Base-by-base conservation (phyloP, 202 grass and related monocot species). In the Zoysia matrella region DNA sequence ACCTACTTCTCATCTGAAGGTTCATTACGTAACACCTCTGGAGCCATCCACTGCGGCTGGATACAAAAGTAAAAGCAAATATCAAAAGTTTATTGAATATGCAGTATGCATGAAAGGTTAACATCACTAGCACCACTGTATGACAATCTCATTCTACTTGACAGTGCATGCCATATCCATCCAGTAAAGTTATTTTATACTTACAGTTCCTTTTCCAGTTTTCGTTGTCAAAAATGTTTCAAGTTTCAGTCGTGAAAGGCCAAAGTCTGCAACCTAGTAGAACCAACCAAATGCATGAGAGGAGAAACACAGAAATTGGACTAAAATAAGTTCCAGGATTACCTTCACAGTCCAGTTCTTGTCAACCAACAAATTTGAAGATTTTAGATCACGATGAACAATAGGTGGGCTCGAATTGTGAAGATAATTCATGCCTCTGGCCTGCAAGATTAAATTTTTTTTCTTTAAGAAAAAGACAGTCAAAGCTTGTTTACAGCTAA, bases 331-430 rank as follows among this genome's bases (percentile, higher is more conserved):
- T 71, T 80, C 61, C 40, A 30, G 60, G 18, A 13, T 74, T 79
- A 98, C 95, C 95, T 95, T 98, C 12, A 95, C 95, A 50, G 89
- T 98, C 95, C 92, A 98, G 88, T 93, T 98, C 90, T 93, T 98
- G 77, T 98, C 95, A 51, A 98, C 95, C 87, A 98, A 93, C 64
- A 98, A 82, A 82, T 98, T 98, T 43, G 92, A 95, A 2, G 92
- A 95, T 80, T 98, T 98, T 56, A 98, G 58, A 91, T 98, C 95
- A 78, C 95, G 92, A 86, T 98, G 95, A 60, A 98, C 82, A 65
- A 98, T 82, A 55, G 84, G 91, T 53, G 95, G 95, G 70, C 83
- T 90, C 60, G 66, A 93, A 86, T 88, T 75, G 73, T 98, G 95
- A 87, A 98, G 93, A 98, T 98, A 98, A 91, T 93, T 98, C 90